These are phyloP conservation scores for Stylonectria norvegica DNA, from an alignment of 2,329 filamentous ascomycete genomes.

Conservation along the genomic window DNA sequence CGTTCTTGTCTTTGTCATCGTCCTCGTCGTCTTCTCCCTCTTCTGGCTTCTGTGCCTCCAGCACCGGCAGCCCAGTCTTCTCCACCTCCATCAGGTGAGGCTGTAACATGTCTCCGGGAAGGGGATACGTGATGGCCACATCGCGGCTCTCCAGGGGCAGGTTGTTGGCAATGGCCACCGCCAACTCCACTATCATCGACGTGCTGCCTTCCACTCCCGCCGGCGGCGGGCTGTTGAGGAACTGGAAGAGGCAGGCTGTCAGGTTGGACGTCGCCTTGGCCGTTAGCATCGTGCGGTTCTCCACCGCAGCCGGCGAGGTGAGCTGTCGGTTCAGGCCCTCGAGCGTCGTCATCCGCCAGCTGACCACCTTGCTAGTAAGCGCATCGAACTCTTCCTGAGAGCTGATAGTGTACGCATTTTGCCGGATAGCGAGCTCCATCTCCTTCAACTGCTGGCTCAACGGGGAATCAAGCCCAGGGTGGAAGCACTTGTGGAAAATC, in stretches of 20 bases:
- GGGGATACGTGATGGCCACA: conserved; percentile 80
- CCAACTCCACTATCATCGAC: conserved; percentile 88
- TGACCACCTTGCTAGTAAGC: conserved; percentile 79
- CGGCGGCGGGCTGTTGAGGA: conserved; percentile 73
- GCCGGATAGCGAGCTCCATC: conserved; percentile 84
- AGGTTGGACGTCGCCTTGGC: conserved; percentile 66
- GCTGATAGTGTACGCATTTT: conserved; percentile 67
- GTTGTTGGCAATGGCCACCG: conserved; percentile 80
- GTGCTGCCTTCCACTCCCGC: conserved; percentile 82
- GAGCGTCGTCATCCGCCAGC: conserved; percentile 89
- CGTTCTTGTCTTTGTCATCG: conserved; percentile 42
- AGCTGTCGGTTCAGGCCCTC: conserved; percentile 80
- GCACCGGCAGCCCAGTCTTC: conserved; percentile 61
- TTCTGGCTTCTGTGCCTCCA: conserved; percentile 46
- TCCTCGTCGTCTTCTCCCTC: conserved; percentile 43
- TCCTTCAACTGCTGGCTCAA: conserved; percentile 77
- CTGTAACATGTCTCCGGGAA: conserved; percentile 69
- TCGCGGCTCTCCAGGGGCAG: conserved; percentile 88
- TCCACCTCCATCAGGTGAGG: conserved; percentile 83
- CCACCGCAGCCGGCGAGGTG: conserved; percentile 59
- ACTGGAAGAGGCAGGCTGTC: conserved; percentile 66
- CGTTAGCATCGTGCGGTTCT: conserved; percentile 67
- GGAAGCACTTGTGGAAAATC: conserved; percentile 88
- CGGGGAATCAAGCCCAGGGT: conserved; percentile 75
- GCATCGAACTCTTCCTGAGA: conserved; percentile 88